Base-by-base conservation (phyloP, 805 yeast species). In the Metschnikowia lochheadii region DNA sequence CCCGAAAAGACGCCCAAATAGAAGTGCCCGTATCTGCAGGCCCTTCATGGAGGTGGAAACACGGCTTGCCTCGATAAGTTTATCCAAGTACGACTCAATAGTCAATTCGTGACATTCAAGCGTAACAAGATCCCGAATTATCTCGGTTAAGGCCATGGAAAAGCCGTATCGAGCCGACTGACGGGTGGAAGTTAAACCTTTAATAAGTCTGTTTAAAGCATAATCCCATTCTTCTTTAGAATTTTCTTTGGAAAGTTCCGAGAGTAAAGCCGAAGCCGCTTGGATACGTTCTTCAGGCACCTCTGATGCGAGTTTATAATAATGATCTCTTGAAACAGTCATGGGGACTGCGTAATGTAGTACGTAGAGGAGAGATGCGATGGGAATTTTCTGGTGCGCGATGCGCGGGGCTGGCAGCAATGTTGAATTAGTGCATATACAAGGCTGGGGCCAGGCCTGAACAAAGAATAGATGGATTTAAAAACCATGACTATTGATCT, bases 161-260 rank as follows among this genome's bases (percentile, higher is more conserved):
- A 85, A 92, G 4, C 98, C 98, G 29, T 88, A 68, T 50, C 97
- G 75, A 1, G 96, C 94, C 44, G 89, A 78, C 21, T 87, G 95
- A 60, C 94, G 80, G 14, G 90, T 79, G 5, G 96, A 86, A 4
- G 89, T 75, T 32, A 92, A 70, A 46, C 98, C 97, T 55, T 83
- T 84, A 56, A 89, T 78, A 54, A 92, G 73, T 62, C 98, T 78
- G 54, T 81, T 80, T 49, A 88, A 67, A 0, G 96, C 94, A 63
- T 92, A 92, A 44, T 79, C 79, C 89, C 92, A 89, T 59, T 90
- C 96, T 1, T 71, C 72, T 20, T 67, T 65, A 21, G 66, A 61
- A 26, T 73, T 66, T 6, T 69, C 76, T 0, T 60, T 62, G 13
- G 69, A 63, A 5, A 91, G 77, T 52, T 87, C 89, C 14, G 79